Base-by-base conservation (phyloP, 306 rosid genomes). In the Citrullus colocynthis region DNA sequence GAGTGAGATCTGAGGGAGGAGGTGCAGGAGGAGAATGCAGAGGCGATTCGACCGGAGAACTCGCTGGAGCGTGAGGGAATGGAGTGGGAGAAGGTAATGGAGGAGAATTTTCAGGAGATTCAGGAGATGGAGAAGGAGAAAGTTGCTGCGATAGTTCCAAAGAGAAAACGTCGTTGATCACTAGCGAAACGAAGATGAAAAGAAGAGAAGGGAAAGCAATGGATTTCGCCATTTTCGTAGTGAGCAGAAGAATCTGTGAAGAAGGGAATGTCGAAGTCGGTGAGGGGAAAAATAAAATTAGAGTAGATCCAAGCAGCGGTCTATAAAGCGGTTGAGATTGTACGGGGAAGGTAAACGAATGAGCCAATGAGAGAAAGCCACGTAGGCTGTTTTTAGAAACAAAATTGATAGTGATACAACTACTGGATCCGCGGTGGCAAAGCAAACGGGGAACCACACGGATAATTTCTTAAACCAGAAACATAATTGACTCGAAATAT, bases 1-100 rank as follows among this genome's bases (percentile, higher is more conserved):
- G 86, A 44, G 85, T 48, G 75, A 61, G 76, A 59, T 54, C 56
- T 70, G 85, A 79, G 4, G 73, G 79, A 3, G 86, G 84, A 11
- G 85, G 89, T 13, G 82, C 79, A 12, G 87, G 88, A 79, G 90
- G 75, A 1, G 88, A 78, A 30, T 44, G 48, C 7, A 73, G 63
- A 32, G 63, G 81, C 2, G 81, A 79, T 44, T 36, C 56, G 1
- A 7, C 14, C 15, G 85, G 87, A n/a, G 88, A 9, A 55, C 81
- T 80, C 2, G 87, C 17, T 0, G 88, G 84, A 45, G 78, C 21
- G 16, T 16, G 15, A 20, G 80, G 18, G 52, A 17, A 42, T 12
- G 82, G 78, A 4, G 81, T 36, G 0, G 85, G 48, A 7, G 81
- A 74, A 11, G 8, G 0, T 8, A 80, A 78, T 0, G 85, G 56